Base-by-base conservation (phyloP, 805 yeast genomes). In the Teunomyces pallodes region DNA sequence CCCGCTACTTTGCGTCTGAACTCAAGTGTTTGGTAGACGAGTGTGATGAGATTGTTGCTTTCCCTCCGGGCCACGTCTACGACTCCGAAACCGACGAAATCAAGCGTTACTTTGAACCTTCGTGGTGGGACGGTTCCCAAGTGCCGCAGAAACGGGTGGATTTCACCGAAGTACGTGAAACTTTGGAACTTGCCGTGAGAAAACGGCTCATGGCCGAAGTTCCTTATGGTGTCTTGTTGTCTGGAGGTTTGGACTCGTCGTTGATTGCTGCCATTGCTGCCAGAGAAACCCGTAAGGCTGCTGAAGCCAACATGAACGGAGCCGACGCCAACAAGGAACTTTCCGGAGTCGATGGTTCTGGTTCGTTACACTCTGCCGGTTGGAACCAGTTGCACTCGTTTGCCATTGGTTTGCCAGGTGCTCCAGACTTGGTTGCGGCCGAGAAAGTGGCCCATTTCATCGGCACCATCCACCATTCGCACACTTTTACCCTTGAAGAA, bases 131-230 rank as follows among this genome's bases (percentile, higher is more conserved):
- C 64, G 96, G 79, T 57, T 53, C 75, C 46, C 77, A 77, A 65
- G 79, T 87, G 54, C 96, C 99, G 57, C 68, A 85, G 36, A 79
- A 80, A 50, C 89, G 84, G 39, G 88, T 86, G 41, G 96, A 92
- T 67, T 82, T 76, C 65, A 81, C 67, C 61, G 59, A 72, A 50
- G 80, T 94, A 52, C 85, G 97, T 70, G 86, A 84, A 61, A 69
- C 88, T 43, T 80, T 94, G 66, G 99, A 94, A 72, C 75, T 86
- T 74, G 90, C 99, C 43, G 99, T 94, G 47, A 87, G 99, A 79
- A 94, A 94, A 87, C 87, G 99, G 80, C 81, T 94, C 63, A 94
- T 94, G 99, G 94, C 98, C 48, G 99, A 94, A 77, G 99, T 94
- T 53, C 98, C 99, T 48, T 94, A 89, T 70, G 99, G 99, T 76